Evolutionary conservation across 2,329 filamentous ascomycete species (phyloP), one percentile per base, ranked within the genome.

Genomic region (Arthrobotrys megalospora): DNA sequence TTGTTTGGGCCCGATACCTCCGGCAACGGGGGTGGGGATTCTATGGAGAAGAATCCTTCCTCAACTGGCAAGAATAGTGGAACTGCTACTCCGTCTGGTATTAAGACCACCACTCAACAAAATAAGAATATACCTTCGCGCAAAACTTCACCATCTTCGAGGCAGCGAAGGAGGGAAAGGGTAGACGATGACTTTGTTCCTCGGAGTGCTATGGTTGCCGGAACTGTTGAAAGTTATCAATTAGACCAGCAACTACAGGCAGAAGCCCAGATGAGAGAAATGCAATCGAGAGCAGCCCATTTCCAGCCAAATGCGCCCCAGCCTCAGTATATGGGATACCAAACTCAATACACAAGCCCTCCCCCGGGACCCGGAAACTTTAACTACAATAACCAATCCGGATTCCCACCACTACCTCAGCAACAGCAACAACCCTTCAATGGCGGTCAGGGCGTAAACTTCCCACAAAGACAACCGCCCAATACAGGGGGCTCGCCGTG

Each of bases 1-100:
- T 71, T 82, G 14, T 81, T 82, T 69, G 80, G 80, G 12, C 75
- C 79, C 3, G 70, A 75, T 53, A 76, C 45, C 24, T 66, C 77
- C 36, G 34, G 77, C n/a, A 47, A 55, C 38, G 45, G 55, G 19
- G 76, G 63, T 11, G 65, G 65, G 8, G 63, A 70, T 41, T 45
- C 73, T 5, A 77, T 77, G 66, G 73, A 77, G 52, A 77, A 77
- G 66, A 67, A 50, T 21, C 52, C 63, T 41, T 72, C 67, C 6
- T 72, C 76, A 7, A 79, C 47, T 53, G 76, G 76, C 14, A 79
- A 79, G 47, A 79, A 73, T 50, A 79, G 76, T 32, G 76, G 76
- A 4, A 73, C 76, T n/a, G 52, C 45, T 7, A 79, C 76, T 28
- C 76, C 76, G 6, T 52, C 53, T 16, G 76, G 68, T 19, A 47